Evolutionary conservation across 352 stramenopile genomes (phyloP), one percentile per base, ranked within the genome.

Genomic region (Phytophthora litchii): DNA sequence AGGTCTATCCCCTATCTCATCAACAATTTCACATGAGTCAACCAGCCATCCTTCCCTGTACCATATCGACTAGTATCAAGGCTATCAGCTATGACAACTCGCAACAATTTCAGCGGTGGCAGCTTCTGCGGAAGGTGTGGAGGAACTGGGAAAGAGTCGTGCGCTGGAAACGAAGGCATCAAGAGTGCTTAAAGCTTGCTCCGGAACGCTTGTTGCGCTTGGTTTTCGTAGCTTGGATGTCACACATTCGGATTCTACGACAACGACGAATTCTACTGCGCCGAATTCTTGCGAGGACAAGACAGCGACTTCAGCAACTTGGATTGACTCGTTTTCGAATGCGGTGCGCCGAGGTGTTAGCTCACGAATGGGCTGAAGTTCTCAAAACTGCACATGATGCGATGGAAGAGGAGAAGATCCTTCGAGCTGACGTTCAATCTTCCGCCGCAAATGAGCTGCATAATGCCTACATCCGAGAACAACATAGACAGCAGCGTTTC

Each of bases 391-490:
- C 77, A 0, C 72, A 74, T 8, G 8, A 40, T 2, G 72, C 74
- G 3, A 65, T 87, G 45, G 70, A 85, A 35, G 77, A 87, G 50
- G 74, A 87, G 59, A 65, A 60, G 19, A 54, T 49, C 13, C 54
- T 76, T 19, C 66, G 76, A 50, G 32, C 63, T 16, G 41, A 80
- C 16, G 63, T 74, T n/a, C 68, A 86, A 27, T 54, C 65, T 32
- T 67, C 67, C 1, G 59, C 53, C 5, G 46, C 74, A n/a, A 47
- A 35, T 6, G 75, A 78, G 38, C 54, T 85, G 14, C 66, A 80
- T 27, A 42, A 40, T 19, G 42, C 51, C 4, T 74, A 69, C 19
- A 32, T 54, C 0, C 43, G 44, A n/a, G 61, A 80, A 14, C 51
- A 74, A 23, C 52, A 66, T 3, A 46, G 49, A 23, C 45, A 72